phyloP scores from a whole-genome alignment of 2,329 filamentous ascomycete species.

The Fusarium transvaalense region DNA sequence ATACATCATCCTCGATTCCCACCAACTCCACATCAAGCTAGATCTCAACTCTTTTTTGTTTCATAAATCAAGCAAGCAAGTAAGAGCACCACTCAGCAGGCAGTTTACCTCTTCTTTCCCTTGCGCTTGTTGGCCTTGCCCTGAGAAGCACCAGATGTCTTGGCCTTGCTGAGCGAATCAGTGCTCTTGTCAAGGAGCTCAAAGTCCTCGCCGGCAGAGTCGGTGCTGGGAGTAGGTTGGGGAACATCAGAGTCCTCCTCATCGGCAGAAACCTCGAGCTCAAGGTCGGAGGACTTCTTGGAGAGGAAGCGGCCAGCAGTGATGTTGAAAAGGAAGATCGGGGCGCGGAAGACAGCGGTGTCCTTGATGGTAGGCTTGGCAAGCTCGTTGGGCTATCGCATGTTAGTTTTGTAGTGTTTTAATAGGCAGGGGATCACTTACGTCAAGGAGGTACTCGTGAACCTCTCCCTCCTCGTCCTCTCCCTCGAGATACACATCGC shows the following conservation, averaged over 20 bases:
- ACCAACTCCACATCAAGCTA: conserved; percentile 13
- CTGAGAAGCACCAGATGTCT: conserved; percentile 62
- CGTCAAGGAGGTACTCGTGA: conserved; percentile 87
- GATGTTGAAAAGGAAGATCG: conserved; percentile 76
- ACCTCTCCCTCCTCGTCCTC: conserved; percentile 86
- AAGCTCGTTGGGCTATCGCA: conserved; percentile 80
- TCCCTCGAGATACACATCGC: conserved; percentile 96
- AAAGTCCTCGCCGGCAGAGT: conserved; percentile 71
- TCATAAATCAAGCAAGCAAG: background rate
- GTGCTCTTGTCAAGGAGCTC: conserved; percentile 73
- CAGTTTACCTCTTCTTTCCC: conserved; percentile 65
- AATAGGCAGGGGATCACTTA: conserved; percentile 61
- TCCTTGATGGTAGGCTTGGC: conserved; percentile 80
- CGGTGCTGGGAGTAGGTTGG: conserved; percentile 67
- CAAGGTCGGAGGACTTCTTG: conserved; percentile 53
- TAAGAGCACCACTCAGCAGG: background rate
- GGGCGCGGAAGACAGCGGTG: conserved; percentile 84
- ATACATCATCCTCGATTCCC: conserved; percentile 12
- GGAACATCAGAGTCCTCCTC: conserved; percentile 63
- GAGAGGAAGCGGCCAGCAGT: conserved; percentile 65
- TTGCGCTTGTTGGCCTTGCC: conserved; percentile 66
- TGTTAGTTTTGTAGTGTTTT: conserved; percentile 29
- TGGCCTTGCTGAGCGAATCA: conserved; percentile 65
- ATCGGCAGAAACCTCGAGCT: conserved; percentile 56
- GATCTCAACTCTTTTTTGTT: conserved; percentile 1